Conservation (phyloP, 2,329 filamentous ascomycete species). For the Cercospora sp. region DNA sequence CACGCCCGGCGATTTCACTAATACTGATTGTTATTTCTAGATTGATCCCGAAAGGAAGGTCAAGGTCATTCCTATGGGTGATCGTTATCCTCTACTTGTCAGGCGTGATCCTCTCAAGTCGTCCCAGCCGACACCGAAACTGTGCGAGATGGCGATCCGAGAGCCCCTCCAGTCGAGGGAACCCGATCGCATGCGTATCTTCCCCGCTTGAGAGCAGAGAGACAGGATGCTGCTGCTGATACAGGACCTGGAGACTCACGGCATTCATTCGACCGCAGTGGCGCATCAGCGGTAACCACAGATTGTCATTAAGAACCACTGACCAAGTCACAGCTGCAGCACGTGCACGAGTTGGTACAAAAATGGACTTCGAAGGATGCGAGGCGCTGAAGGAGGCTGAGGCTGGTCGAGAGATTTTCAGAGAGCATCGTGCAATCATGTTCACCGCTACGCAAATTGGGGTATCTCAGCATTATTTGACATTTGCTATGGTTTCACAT, state of each 20-base stretch:
- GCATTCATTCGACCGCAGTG: not conserved
- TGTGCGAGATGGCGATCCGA: constrained; percentile 4
- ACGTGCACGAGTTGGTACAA: not conserved
- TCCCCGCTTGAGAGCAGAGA: not conserved
- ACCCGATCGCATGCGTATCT: constrained; percentile 5
- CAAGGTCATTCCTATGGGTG: constrained; percentile 18
- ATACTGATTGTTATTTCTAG: constrained; percentile 11
- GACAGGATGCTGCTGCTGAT: not conserved
- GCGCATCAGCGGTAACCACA: not conserved
- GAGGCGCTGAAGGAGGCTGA: not conserved
- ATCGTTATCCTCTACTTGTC: constrained; percentile 2
- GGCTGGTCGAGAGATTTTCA: not conserved
- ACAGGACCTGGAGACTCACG: not conserved
- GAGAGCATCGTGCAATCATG: not conserved
- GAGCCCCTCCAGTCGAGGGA: constrained; percentile 7
- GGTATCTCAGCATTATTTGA: constrained; percentile 10
- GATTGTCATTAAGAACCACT: not conserved
- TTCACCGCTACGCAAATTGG: constrained; percentile 1
- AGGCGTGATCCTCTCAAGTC: constrained; percentile 3
- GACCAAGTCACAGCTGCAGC: not conserved
- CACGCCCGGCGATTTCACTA: not conserved
- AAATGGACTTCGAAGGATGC: not conserved
- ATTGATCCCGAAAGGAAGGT: constrained; percentile 15
- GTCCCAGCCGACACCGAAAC: constrained; percentile 9
- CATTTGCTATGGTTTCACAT: constrained; percentile 14